phyloP scores from a whole-genome alignment of 2,329 filamentous ascomycete species.

The Eutypa lata region DNA sequence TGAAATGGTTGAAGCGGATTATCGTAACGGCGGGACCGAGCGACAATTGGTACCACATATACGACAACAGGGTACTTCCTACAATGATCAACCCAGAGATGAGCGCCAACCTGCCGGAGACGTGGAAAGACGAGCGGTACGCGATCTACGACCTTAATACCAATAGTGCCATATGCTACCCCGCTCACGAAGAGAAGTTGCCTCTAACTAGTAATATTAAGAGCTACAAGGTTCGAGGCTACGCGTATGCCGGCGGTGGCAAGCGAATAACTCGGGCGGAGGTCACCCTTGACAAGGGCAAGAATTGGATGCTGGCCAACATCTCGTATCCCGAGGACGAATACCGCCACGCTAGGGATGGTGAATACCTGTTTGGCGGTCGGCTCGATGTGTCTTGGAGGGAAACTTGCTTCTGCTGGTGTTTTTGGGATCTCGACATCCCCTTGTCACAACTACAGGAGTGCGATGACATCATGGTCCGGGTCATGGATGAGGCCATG shows the following conservation, averaged over 20 bases:
- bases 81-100: slow-evolving; percentile 83
- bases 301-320: slow-evolving; percentile 72
- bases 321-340: slow-evolving; percentile 83
- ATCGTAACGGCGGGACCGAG: slow-evolving; percentile 76
- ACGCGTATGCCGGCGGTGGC: slow-evolving; percentile 88
- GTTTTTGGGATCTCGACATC: slow-evolving; percentile 79
- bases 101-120: slow-evolving; percentile 67
- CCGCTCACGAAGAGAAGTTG: slow-evolving; percentile 72
- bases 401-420: slow-evolving; percentile 86
- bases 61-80: slow-evolving; percentile 86
- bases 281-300: slow-evolving; percentile 78
- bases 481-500: slow-evolving; percentile 88
- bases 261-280: slow-evolving; percentile 79
- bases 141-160: slow-evolving; percentile 90
- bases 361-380: slow-evolving; percentile 69
- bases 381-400: slow-evolving; percentile 77
- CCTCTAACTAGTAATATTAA: slow-evolving; percentile 42
- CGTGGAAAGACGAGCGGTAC: slow-evolving; percentile 87
- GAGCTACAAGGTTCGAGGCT: slow-evolving; percentile 69
- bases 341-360: slow-evolving; percentile 63
- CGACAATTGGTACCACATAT: slow-evolving; percentile 94
- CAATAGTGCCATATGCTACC: slow-evolving; percentile 79
- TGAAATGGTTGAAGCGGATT: slow-evolving; percentile 87
- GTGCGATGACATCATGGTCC: slow-evolving; percentile 72
- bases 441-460: slow-evolving; percentile 56